Conservation (phyloP, 805 yeast species). For the Metschnikowia bowlesiae region DNA sequence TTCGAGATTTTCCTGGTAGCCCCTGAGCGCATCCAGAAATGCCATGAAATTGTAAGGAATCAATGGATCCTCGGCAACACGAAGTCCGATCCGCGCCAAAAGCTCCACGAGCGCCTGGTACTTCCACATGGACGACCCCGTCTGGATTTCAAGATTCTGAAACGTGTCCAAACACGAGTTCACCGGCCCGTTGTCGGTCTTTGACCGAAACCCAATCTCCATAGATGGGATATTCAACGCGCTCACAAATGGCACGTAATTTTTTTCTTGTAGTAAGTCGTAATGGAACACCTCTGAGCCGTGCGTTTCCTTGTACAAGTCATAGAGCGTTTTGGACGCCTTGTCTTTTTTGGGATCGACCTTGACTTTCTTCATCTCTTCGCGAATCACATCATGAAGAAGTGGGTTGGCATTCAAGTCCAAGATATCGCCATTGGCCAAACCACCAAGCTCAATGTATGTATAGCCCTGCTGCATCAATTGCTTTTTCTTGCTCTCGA, state of each 20-base stretch:
- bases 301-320: constrained; percentile 23
- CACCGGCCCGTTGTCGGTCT: constrained; percentile 31
- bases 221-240: constrained; percentile 67
- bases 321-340: constrained; percentile 20
- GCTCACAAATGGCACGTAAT: constrained; percentile 63
- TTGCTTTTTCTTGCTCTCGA: constrained; percentile 50
- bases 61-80: constrained; percentile 69
- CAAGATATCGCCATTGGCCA: constrained; percentile 50
- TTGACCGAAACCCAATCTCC: constrained; percentile 48
- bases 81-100: constrained; percentile 49
- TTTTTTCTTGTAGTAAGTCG: constrained; percentile 45
- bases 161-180: constrained; percentile 64
- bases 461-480: constrained; percentile 60
- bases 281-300: constrained; percentile 25
- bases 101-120: constrained; percentile 56
- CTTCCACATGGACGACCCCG: constrained; percentile 54
- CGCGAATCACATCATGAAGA: constrained; percentile 45
- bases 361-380: constrained; percentile 32
- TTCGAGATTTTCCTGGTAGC: constrained; percentile 45
- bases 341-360: constrained; percentile 3
- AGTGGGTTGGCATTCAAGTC: constrained; percentile 63
- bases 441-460: constrained; percentile 70
- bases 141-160: constrained; percentile 44
- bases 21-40: constrained; percentile 42
- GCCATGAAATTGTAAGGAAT: constrained; percentile 60